These are phyloP conservation scores for Fagopyrum esculentum DNA, from an alignment of 148 eudicot genomes.

Conservation along the genomic window DNA sequence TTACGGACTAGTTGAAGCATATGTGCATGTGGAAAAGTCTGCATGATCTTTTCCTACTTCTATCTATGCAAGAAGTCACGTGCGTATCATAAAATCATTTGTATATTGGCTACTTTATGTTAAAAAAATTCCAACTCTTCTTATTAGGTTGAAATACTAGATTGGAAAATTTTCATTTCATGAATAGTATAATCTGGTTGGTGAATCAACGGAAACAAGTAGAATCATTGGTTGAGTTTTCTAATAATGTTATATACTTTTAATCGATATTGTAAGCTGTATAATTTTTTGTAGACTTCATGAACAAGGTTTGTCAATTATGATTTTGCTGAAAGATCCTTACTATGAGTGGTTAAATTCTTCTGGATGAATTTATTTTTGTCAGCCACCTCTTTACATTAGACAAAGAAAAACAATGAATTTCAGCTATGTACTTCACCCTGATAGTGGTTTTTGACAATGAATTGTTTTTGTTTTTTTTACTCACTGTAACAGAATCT, in stretches of 20 bases:
- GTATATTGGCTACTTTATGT: background rate
- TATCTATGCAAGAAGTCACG: background rate
- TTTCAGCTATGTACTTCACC: background rate
- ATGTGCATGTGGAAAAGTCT: background rate
- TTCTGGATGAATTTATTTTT: background rate
- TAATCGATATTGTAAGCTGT: background rate
- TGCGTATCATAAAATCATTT: background rate
- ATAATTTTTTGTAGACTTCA: background rate
- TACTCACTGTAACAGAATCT: slow-evolving; percentile 59
- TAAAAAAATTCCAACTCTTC: background rate
- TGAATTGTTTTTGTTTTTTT: slow-evolving; percentile 10
- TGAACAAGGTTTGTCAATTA: background rate
- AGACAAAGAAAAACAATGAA: background rate
- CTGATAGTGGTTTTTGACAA: background rate
- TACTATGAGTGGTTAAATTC: background rate
- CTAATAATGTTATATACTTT: background rate
- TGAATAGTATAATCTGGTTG: background rate
- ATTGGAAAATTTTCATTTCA: background rate
- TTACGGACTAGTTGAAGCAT: slow-evolving; percentile 3
- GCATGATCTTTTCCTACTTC: background rate
- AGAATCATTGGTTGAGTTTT: background rate
- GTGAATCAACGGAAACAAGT: background rate
- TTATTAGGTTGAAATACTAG: background rate
- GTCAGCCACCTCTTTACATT: background rate
- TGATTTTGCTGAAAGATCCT: background rate